Evolutionary conservation across 805 yeast species (phyloP).

Genomic region (Metschnikowia dekortorum): DNA sequence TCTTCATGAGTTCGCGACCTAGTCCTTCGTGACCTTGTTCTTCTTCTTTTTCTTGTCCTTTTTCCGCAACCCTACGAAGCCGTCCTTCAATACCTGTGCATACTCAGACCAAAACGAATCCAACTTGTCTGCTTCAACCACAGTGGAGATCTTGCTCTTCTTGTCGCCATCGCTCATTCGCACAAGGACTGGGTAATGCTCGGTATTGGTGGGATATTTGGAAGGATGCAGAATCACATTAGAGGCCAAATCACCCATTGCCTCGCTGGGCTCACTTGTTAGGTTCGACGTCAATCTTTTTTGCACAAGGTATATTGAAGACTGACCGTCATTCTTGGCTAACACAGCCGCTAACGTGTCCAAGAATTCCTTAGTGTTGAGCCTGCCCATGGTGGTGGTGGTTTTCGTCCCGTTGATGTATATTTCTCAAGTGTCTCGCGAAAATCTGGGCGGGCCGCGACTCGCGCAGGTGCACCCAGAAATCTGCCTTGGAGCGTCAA

Average conservation of each 20-base stretch:
- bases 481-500: too few species aligned
- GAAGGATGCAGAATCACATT: constrained; percentile 24
- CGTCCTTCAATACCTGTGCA: constrained; percentile 61
- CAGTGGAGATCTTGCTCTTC: constrained; percentile 62
- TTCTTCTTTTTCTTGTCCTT: constrained; percentile 71
- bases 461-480: neutral
- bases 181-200: constrained; percentile 58
- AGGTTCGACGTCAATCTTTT: constrained; percentile 38
- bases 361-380: constrained; percentile 31
- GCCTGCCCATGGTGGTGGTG: constrained; percentile 23
- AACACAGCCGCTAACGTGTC: constrained; percentile 16
- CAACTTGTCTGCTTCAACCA: constrained; percentile 56
- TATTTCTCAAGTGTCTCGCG: neutral
- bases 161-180: constrained; percentile 44
- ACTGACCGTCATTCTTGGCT: constrained; percentile 32
- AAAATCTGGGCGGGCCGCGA: constrained; percentile 2
- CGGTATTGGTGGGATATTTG: constrained; percentile 19
- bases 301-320: constrained; percentile 58
- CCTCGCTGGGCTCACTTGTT: constrained; percentile 5
- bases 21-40: constrained; percentile 30
- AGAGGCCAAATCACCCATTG: constrained; percentile 29
- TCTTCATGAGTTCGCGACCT: neutral
- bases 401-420: neutral
- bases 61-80: constrained; percentile 72
- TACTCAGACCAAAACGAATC: constrained; percentile 77